A percentile compares a stretch with the other conserved stretches of the same genome.
These are phyloP conservation scores for Starmera dryadoides DNA, from an alignment of 805 yeast genomes.

Conservation along the genomic window DNA sequence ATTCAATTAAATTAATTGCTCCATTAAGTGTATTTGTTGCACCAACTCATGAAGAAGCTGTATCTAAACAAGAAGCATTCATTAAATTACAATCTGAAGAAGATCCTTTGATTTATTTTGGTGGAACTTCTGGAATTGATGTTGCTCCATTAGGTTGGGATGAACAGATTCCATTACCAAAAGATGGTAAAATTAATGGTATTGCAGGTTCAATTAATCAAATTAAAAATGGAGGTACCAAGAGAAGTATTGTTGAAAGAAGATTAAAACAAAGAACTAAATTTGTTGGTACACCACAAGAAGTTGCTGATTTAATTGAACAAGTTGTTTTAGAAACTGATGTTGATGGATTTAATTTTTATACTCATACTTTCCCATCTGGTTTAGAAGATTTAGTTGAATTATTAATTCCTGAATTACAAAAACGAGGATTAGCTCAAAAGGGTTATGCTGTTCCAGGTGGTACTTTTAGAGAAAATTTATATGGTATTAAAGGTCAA, in stretches of 20 bases:
- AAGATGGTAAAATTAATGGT: conserved; percentile 23
- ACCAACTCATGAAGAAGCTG: conserved; percentile 31
- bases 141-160: conserved; percentile 24
- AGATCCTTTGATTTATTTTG: conserved; percentile 31
- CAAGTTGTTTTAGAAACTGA: conserved; percentile 31
- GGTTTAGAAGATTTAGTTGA: conserved; percentile 31
- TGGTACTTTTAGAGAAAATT: conserved; percentile 27
- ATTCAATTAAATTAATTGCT: conserved; percentile 29
- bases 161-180: conserved; percentile 21
- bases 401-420: conserved; percentile 25
- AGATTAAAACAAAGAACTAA: conserved; percentile 7
- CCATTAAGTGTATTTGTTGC: conserved; percentile 27
- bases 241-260: conserved; percentile 17
- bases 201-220: conserved; percentile 13
- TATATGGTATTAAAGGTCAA: conserved; percentile 21
- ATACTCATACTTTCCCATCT: conserved; percentile 28
- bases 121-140: conserved; percentile 33
- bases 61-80: conserved; percentile 23
- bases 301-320: conserved; percentile 32
- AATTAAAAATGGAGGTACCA: conserved; percentile 14
- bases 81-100: conserved; percentile 23
- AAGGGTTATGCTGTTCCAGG: conserved; percentile 25
- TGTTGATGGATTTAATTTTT: conserved; percentile 35
- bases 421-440: conserved; percentile 25
- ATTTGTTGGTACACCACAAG: conserved; percentile 23